Percentiles rank a stretch among this genome's conserved stretches.
Conservation (phyloP, 305 asterid species). For the Striga hermonthica region DNA sequence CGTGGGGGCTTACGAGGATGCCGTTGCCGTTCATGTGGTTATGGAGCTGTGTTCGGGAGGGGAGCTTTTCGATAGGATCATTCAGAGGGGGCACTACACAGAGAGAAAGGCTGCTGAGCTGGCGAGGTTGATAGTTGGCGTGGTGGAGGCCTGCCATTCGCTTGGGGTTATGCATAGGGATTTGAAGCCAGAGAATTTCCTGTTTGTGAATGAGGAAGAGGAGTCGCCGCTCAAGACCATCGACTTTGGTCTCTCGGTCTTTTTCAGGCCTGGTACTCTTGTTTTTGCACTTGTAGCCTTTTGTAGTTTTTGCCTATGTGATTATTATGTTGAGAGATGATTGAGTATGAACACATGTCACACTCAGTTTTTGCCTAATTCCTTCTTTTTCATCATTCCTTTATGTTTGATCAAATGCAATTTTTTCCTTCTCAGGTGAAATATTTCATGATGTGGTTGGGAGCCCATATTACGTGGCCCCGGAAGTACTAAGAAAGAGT, state of each 20-base stretch:
- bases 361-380: constrained; percentile 3
- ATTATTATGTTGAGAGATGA: constrained; percentile 18
- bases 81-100: constrained; percentile 78
- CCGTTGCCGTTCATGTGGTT: constrained; percentile 48
- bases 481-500: constrained; percentile 72
- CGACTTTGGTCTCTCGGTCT: constrained; percentile 81
- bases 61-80: constrained; percentile 86
- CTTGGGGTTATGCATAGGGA: constrained; percentile 87
- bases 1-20: constrained; percentile 57
- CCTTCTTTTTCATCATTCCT: constrained; percentile 11
- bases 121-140: constrained; percentile 70
- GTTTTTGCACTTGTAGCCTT: background rate
- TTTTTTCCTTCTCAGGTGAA: constrained; percentile 46
- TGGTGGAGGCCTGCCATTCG: constrained; percentile 77
- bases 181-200: constrained; percentile 87
- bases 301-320: constrained; percentile 4
- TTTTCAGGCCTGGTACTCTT: constrained; percentile 75
- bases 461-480: constrained; percentile 90
- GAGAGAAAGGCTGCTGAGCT: constrained; percentile 88
- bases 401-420: constrained; percentile 21
- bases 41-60: constrained; percentile 87
- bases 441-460: constrained; percentile 75
- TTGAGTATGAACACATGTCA: background rate
- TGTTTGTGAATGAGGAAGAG: constrained; percentile 68
- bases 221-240: constrained; percentile 80